phyloP scores from a whole-genome alignment of 495 filamentous ascomycete species.

The Penicillium pulvis region DNA sequence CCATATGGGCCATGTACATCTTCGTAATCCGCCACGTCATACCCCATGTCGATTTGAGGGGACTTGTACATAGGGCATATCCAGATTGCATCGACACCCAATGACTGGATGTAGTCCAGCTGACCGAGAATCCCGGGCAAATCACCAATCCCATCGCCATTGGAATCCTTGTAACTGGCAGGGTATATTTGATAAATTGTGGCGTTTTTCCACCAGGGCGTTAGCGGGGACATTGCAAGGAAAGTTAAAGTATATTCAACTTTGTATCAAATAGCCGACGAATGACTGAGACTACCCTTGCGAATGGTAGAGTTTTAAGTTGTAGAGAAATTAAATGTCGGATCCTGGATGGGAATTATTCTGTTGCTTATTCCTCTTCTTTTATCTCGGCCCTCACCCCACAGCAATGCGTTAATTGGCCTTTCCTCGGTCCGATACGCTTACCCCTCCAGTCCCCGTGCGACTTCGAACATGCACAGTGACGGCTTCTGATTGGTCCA shows the following conservation, averaged over 20 bases:
- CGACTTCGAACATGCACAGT: not conserved
- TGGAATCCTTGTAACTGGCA: slow-evolving; percentile 42
- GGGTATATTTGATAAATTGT: slow-evolving; percentile 47
- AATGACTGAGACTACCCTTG: not conserved
- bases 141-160: slow-evolving; percentile 54
- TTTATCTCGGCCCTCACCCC: slow-evolving; percentile 6
- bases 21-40: slow-evolving; percentile 62
- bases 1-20: slow-evolving; percentile 56
- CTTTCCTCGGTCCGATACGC: slow-evolving; percentile 15
- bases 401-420: slow-evolving; percentile 10
- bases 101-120: slow-evolving; percentile 57
- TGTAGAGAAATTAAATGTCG: not conserved
- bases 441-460: slow-evolving; percentile 13
- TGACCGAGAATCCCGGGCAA: slow-evolving; percentile 60
- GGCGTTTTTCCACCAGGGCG: slow-evolving; percentile 43
- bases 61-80: slow-evolving; percentile 46
- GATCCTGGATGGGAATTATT: not conserved
- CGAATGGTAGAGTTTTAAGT: not conserved
- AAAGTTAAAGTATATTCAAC: not conserved
- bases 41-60: slow-evolving; percentile 59
- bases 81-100: slow-evolving; percentile 46
- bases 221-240: slow-evolving; percentile 9
- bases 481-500: slow-evolving; percentile 4
- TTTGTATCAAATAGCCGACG: not conserved
- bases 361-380: not conserved